Evolutionary conservation across 2,329 filamentous ascomycete genomes (phyloP), one percentile per base, ranked within the genome.

Genomic region (Sordariomycetes sp.): DNA sequence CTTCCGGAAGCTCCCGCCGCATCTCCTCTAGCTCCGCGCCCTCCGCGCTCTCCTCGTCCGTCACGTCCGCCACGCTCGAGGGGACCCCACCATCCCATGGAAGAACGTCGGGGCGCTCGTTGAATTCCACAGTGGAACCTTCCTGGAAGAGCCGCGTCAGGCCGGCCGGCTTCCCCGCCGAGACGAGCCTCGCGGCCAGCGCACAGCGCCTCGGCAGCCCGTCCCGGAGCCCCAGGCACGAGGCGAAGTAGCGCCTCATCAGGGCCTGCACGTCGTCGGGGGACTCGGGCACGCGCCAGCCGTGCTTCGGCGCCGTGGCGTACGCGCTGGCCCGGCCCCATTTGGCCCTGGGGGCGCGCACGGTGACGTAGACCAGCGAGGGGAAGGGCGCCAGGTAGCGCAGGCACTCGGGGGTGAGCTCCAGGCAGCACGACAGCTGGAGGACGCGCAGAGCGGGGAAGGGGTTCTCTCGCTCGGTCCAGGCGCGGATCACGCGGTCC

Each of bases 371-470:
- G 1, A 68, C 70, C 34, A 82, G 66, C 1, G 71, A 68, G 0
- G 77, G 77, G 53, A 81, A 77, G 3, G 64, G 65, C 11, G 70
- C 64, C 3, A 76, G 64, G 64, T 72, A 76, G 5, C 65, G 66
- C 4, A 81, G 65, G 1, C 75, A 77, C 6, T 68, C 62, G 6
- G 67, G 62, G 0, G 76, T 76, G 0, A 71, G 70, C 3, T 71
- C 67, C 24, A 71, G 63, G 35, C 73, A 66, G 0, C 75, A 73
- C 73, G 73, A 74, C 16, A 81, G 71, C 32, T 72, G 70, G 50
- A 81, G 64, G 18, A 80, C 65, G 4, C 78, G 70, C 50, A 81
- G 69, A 3, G 72, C 52, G 0, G 77, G 77, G 40, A 82, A 81
- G 0, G 76, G 70, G 10, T 70, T 63, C 0, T 67, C 61, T 40